Evolutionary conservation across 495 filamentous ascomycete genomes (phyloP).

Genomic region (Aspergillus avenaceus): DNA sequence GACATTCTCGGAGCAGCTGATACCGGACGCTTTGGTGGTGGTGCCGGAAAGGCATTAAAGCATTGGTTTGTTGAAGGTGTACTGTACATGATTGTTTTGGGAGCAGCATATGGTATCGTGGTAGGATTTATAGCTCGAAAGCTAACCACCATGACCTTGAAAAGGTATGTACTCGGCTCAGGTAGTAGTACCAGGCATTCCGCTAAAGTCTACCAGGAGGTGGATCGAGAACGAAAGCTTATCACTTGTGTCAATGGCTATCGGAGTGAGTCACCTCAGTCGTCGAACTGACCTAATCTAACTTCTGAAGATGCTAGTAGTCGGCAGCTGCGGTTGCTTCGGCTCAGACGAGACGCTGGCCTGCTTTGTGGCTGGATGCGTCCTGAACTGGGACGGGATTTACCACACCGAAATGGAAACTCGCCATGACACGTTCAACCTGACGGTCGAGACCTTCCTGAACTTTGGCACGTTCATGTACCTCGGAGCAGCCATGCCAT

Average conservation of each 20-base stretch:
- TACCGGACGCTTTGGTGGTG: conserved; percentile 31
- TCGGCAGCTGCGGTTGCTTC: conserved; percentile 38
- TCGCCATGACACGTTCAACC: conserved; percentile 38
- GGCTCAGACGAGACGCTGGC: conserved; percentile 39
- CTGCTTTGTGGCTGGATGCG: conserved; percentile 35
- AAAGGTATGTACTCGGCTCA: conserved; percentile 13
- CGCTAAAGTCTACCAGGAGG: conserved; percentile 9
- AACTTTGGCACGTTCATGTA: conserved; percentile 44
- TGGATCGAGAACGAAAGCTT: conserved; percentile 38
- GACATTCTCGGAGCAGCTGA: conserved; percentile 29
- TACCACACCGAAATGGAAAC: conserved; percentile 31
- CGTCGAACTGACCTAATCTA: not conserved
- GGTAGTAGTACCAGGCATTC: not conserved
- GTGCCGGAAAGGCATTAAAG: conserved; percentile 26
- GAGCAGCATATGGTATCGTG: conserved; percentile 28
- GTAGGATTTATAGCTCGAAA: conserved; percentile 31
- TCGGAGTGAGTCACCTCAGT: conserved; percentile 22
- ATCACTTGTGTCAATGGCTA: conserved; percentile 25
- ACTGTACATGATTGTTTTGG: conserved; percentile 38
- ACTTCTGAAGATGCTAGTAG: conserved; percentile 25
- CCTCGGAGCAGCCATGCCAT: conserved; percentile 38
- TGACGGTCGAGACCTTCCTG: conserved; percentile 28
- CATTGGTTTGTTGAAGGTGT: conserved; percentile 40
- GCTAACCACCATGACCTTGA: conserved; percentile 23
- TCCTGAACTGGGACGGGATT: conserved; percentile 36